Base-by-base conservation (phyloP, 2,329 filamentous ascomycete species). In the Microsporum canis region DNA sequence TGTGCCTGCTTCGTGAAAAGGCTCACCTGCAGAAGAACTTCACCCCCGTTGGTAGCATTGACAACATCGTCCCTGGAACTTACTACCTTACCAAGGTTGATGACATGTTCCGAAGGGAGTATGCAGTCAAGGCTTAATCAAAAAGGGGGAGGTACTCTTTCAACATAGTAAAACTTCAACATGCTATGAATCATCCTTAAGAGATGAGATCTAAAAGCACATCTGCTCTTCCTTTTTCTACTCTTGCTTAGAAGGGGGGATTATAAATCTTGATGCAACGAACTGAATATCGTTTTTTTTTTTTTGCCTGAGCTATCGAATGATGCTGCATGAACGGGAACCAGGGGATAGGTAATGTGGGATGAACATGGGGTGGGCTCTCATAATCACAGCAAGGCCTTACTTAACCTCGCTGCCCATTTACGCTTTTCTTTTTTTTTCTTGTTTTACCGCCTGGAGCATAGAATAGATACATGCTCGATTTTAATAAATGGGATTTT, bases 1-100 rank as follows among this genome's bases (percentile, higher is more conserved):
- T 91, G 82, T 92, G 89, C 77, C 78, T 87, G 61, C 81, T 92
- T 67, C 87, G 89, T 72, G 88, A 94, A 78, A 83, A 90, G 76
- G 89, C 88, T 60, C 89, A 94, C 74, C 80, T 92, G 66, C 83
- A 91, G 80, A 92, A 91, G 80, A 78, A 84, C 78, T 94, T 84
- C 77, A 83, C 79, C 65, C 89, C 89, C 64, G 75, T 80, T 69
- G 89, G 89, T 62, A 84, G 14, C 59, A 71, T 80, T 33, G 86
- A 88, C 53, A 88, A 83, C 67, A 82, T 94, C 61, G 72, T 73
- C 63, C 76, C 82, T 63, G 86, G 84, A 62, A 84, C 85, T 27
- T 94, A 92, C 79, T 94, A 91, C 78, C 81, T 94, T 62, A 84
- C 84, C 71, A 85, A 86, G 73, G 82, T 94, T 56, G 88, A 94